phyloP scores from a whole-genome alignment of 371 early-diverging fungal species.

The Zancudomyces culisetae region DNA sequence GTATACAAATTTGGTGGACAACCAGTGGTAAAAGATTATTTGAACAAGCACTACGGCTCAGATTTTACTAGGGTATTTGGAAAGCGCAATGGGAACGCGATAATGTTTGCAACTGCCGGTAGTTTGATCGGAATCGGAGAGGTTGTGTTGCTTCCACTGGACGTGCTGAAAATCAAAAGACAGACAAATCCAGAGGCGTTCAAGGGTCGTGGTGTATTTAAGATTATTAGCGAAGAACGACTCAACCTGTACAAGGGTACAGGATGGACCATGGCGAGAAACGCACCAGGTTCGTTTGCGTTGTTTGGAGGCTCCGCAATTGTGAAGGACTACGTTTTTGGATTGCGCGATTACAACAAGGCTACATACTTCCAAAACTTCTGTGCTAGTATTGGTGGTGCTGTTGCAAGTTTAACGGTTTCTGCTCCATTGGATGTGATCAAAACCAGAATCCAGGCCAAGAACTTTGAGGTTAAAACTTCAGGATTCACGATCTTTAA shows the following conservation, averaged over 20 bases:
- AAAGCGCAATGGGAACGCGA: constrained; percentile 81
- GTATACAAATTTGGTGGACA: constrained; percentile 97
- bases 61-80: constrained; percentile 67
- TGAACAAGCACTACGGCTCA: constrained; percentile 57
- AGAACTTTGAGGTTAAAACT: constrained; percentile 72
- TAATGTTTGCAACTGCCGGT: constrained; percentile 94
- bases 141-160: constrained; percentile 83
- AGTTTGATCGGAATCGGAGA: constrained; percentile 93
- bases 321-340: constrained; percentile 82
- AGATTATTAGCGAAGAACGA: constrained; percentile 73
- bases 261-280: constrained; percentile 94
- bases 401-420: constrained; percentile 82
- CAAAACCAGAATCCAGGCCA: constrained; percentile 95
- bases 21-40: constrained; percentile 82
- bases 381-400: constrained; percentile 85
- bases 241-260: constrained; percentile 88
- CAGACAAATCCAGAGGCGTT: constrained; percentile 86
- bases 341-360: constrained; percentile 66
- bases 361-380: constrained; percentile 97
- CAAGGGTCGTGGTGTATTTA: constrained; percentile 62
- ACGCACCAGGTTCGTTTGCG: constrained; percentile 95
- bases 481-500: constrained; percentile 67
- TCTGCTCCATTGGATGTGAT: constrained; percentile 93
- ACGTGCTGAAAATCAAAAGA: constrained; percentile 91
- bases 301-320: constrained; percentile 90